phyloP scores from a whole-genome alignment of 345 rosid genomes.

The Eucalyptus viminalis region DNA sequence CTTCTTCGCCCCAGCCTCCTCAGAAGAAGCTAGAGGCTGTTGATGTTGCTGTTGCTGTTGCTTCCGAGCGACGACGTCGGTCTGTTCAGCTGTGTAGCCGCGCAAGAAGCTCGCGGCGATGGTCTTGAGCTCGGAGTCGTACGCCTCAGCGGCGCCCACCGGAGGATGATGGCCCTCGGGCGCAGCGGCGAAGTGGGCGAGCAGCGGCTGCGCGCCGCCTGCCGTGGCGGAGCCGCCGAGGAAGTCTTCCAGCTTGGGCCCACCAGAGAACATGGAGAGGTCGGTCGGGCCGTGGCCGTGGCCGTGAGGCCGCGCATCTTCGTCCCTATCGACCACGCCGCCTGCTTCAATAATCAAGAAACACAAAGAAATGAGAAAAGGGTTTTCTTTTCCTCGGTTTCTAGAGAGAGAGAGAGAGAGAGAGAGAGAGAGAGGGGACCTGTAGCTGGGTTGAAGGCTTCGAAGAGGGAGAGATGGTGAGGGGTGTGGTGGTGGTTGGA shows the following conservation, averaged over 20 bases:
- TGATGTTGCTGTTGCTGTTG: constrained; percentile 5
- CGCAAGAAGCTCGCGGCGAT: constrained; percentile 73
- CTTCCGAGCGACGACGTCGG: constrained; percentile 1
- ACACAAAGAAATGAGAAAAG: background rate
- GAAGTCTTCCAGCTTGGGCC: constrained; percentile 68
- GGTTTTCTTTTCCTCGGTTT: background rate
- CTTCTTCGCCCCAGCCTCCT: constrained; percentile 25
- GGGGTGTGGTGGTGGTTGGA: constrained; percentile 17
- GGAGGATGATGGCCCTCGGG: background rate
- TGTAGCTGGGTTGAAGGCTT: constrained; percentile 23
- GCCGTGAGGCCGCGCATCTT: background rate
- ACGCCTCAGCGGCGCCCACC: constrained; percentile 2
- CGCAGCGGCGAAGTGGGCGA: background rate
- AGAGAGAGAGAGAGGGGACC: background rate
- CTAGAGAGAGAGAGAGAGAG: background rate
- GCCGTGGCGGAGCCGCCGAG: constrained; percentile 35
- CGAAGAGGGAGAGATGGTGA: constrained; percentile 30
- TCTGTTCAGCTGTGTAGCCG: constrained; percentile 22
- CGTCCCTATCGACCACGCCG: background rate
- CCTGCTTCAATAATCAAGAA: background rate
- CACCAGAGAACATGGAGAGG: constrained; percentile 38
- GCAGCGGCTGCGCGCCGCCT: constrained; percentile 1
- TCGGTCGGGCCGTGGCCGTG: constrained; percentile 1
- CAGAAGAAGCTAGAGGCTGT: background rate
- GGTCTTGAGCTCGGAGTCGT: constrained; percentile 64